Evolutionary conservation across 331 rosid species (phyloP).

Genomic region (Acacia concinna): DNA sequence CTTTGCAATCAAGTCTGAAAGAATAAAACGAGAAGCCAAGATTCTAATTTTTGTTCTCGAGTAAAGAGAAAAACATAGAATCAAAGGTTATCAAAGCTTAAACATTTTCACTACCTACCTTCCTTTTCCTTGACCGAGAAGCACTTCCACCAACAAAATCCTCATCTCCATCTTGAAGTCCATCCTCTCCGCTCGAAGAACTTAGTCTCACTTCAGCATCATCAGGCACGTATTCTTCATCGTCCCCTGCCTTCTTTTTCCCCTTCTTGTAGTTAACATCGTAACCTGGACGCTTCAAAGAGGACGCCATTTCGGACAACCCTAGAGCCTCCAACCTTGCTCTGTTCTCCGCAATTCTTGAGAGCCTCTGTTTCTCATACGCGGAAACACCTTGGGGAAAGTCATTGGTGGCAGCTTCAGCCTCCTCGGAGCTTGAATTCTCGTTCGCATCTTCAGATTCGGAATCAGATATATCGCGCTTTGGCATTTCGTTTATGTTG

Average conservation of each 20-base stretch:
- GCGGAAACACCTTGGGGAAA: slow-evolving; percentile 31
- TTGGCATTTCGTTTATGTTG: slow-evolving; percentile 18
- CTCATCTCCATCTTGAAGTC: slow-evolving; percentile 13
- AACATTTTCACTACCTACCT: slow-evolving; percentile 29
- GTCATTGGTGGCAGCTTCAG: slow-evolving; percentile 8
- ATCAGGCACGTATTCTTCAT: slow-evolving; percentile 72
- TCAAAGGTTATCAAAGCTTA: background rate
- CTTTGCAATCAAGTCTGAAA: background rate
- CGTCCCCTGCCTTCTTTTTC: slow-evolving; percentile 47
- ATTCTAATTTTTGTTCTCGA: background rate
- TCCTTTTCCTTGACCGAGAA: slow-evolving; percentile 42
- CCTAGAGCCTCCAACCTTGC: slow-evolving; percentile 79
- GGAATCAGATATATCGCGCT: slow-evolving; percentile 23
- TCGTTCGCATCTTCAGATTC: slow-evolving; percentile 31
- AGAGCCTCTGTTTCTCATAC: slow-evolving; percentile 78
- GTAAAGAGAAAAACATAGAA: background rate
- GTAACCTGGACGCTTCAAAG: slow-evolving; percentile 41
- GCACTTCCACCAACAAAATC: slow-evolving; percentile 32
- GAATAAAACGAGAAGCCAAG: background rate
- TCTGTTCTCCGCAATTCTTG: slow-evolving; percentile 80
- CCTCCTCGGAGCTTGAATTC: slow-evolving; percentile 42
- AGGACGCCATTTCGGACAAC: slow-evolving; percentile 56
- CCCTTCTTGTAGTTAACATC: slow-evolving; percentile 37
- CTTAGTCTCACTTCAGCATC: slow-evolving; percentile 33
- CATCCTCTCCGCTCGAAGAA: slow-evolving; percentile 50